A percentile compares a stretch with the other conserved stretches of the same genome.
These are phyloP conservation scores for Candida albicans DNA, from an alignment of 1,139 yeast species.

Conservation along the genomic window DNA sequence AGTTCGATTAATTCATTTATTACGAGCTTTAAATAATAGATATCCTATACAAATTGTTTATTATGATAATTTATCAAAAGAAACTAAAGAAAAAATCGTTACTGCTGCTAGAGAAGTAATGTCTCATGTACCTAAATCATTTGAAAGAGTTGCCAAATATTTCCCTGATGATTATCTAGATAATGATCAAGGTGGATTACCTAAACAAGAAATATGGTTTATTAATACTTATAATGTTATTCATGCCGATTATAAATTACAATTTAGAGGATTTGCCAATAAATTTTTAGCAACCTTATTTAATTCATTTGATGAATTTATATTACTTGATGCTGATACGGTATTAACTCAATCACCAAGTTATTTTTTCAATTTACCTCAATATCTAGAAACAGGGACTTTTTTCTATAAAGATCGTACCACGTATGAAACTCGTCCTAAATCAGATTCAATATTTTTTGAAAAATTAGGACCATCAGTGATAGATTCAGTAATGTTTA, in stretches of 20 bases:
- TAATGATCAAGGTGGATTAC: slow-evolving; percentile 25
- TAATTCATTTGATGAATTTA: slow-evolving; percentile 50
- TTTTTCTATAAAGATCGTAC: slow-evolving; percentile 51
- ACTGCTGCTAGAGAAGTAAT: slow-evolving; percentile 27
- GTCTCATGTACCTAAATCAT: slow-evolving; percentile 26
- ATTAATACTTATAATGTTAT: slow-evolving; percentile 41
- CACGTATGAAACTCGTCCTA: slow-evolving; percentile 33
- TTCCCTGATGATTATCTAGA: slow-evolving; percentile 26
- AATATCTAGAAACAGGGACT: slow-evolving; percentile 41
- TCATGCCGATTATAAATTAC: slow-evolving; percentile 22
- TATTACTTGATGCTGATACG: slow-evolving; percentile 53
- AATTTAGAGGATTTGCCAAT: slow-evolving; percentile 44
- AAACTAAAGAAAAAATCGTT: slow-evolving; percentile 24
- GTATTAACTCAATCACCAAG: slow-evolving; percentile 40
- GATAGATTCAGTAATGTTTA: slow-evolving; percentile 35
- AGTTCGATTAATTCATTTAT: slow-evolving; percentile 27
- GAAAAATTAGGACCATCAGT: slow-evolving; percentile 39
- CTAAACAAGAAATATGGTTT: slow-evolving; percentile 44
- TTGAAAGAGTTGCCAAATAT: slow-evolving; percentile 18
- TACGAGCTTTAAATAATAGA: slow-evolving; percentile 31
- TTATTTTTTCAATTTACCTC: slow-evolving; percentile 37
- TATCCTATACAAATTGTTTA: slow-evolving; percentile 41
- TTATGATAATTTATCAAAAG: slow-evolving; percentile 22
- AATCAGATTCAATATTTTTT: slow-evolving; percentile 32
- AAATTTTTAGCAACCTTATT: slow-evolving; percentile 52